These are phyloP conservation scores for Salix purpurea DNA, from an alignment of 345 rosid species.

Conservation along the genomic window DNA sequence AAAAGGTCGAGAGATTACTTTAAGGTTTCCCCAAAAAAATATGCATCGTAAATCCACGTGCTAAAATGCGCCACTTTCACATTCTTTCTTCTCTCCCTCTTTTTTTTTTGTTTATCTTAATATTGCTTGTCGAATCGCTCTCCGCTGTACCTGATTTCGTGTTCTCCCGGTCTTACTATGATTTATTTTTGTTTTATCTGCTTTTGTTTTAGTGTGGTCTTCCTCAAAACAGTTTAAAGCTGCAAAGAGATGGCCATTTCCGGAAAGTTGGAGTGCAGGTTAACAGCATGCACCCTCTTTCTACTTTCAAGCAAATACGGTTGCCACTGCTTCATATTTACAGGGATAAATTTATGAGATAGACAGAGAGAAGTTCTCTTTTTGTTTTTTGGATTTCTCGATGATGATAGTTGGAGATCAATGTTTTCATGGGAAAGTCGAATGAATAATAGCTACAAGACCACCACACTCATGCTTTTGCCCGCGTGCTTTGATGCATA, in stretches of 20 bases:
- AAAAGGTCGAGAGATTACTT: background rate
- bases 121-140: background rate
- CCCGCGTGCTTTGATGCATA: slow-evolving; percentile 53
- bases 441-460: slow-evolving; percentile 16
- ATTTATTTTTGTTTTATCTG: background rate
- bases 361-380: background rate
- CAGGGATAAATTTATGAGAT: slow-evolving; percentile 4
- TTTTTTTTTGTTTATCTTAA: background rate
- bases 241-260: slow-evolving; percentile 68
- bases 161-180: background rate
- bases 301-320: slow-evolving; percentile 39
- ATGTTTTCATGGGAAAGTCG: slow-evolving; percentile 49
- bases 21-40: background rate
- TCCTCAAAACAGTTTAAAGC: slow-evolving; percentile 51
- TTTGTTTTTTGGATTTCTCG: background rate
- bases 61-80: slow-evolving; percentile 50
- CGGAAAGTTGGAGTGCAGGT: slow-evolving; percentile 64
- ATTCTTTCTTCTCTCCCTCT: slow-evolving; percentile 16
- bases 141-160: background rate
- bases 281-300: slow-evolving; percentile 60
- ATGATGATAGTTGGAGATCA: background rate
- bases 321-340: background rate
- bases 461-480: slow-evolving; percentile 34
- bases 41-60: slow-evolving; percentile 30
- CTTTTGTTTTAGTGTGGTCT: slow-evolving; percentile 25